Conservation (phyloP, 176 grass and related monocot species). For the Zea luxurians region DNA sequence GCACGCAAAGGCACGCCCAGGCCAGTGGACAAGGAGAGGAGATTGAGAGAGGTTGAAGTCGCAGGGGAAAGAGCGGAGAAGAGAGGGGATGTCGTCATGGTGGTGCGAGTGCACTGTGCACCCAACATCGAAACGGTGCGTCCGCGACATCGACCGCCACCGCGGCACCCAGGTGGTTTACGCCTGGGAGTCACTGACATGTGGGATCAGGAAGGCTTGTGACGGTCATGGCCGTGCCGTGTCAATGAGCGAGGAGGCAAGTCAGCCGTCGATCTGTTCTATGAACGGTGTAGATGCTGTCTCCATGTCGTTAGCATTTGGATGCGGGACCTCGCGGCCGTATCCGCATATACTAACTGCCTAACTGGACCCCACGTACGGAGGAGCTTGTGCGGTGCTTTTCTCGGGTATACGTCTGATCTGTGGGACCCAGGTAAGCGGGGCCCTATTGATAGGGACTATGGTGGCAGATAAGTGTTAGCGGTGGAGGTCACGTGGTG, state of each 20-base stretch:
- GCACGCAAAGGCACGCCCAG: neutral
- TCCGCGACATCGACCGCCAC: neutral
- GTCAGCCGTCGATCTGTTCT: neutral
- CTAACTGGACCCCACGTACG: conserved; percentile 5
- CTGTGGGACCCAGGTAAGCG: accelerated
- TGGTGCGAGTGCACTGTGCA: conserved; percentile 12
- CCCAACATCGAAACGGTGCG: neutral
- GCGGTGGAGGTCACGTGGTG: neutral
- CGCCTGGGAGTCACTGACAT: neutral
- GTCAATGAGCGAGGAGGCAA: too few species aligned
- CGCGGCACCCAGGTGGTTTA: neutral
- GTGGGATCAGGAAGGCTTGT: neutral
- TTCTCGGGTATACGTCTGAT: accelerated
- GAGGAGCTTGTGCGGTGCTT: neutral
- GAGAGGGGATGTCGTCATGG: conserved; percentile 47
- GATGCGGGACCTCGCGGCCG: neutral
- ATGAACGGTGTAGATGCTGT: neutral
- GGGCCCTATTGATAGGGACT: neutral
- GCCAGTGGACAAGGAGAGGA: neutral
- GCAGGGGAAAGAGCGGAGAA: neutral
- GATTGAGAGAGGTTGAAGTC: neutral
- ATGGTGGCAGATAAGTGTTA: neutral
- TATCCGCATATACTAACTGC: neutral
- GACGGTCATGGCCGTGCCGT: neutral
- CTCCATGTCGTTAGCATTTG: neutral